Percentiles rank a stretch among this genome's conserved stretches.
These are phyloP conservation scores for Geosiphon pyriformis DNA, from an alignment of 192 early-diverging fungal species.

Conservation along the genomic window DNA sequence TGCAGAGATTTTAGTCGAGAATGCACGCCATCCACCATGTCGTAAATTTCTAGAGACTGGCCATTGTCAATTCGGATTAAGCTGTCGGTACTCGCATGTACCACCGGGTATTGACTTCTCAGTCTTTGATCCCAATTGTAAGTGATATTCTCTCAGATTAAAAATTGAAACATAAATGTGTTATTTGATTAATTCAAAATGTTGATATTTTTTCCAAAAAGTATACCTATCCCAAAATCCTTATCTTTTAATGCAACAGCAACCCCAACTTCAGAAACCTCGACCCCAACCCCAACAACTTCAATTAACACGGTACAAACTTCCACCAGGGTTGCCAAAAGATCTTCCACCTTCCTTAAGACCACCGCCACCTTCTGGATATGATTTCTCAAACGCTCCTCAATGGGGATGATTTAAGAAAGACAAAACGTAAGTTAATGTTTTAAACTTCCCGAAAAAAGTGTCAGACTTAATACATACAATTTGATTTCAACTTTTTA, in stretches of 20 bases:
- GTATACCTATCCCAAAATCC: slow-evolving; percentile 15
- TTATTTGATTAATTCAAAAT: not conserved
- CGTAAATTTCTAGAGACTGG: slow-evolving; percentile 25
- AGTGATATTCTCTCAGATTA: not conserved
- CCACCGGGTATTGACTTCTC: slow-evolving; percentile 21
- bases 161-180: slow-evolving; percentile 21
- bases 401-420: slow-evolving; percentile 28
- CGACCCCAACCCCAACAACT: not conserved
- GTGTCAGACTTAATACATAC: too few relatives aligned
- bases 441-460: too few relatives aligned
- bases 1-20: slow-evolving; percentile 30
- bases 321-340: slow-evolving; percentile 31
- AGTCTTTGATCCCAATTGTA: slow-evolving; percentile 16
- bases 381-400: slow-evolving; percentile 32
- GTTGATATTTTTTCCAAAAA: not conserved
- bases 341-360: slow-evolving; percentile 35
- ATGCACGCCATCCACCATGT: slow-evolving; percentile 34
- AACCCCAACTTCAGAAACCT: not conserved
- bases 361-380: slow-evolving; percentile 29
- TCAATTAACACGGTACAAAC: slow-evolving; percentile 21
- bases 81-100: slow-evolving; percentile 37
- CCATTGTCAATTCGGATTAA: slow-evolving; percentile 33
- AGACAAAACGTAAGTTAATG: too few relatives aligned
- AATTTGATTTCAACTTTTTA: too few relatives aligned
- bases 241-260: not conserved